Conservation (phyloP, 306 rosid genomes). For the Prunus mume region DNA sequence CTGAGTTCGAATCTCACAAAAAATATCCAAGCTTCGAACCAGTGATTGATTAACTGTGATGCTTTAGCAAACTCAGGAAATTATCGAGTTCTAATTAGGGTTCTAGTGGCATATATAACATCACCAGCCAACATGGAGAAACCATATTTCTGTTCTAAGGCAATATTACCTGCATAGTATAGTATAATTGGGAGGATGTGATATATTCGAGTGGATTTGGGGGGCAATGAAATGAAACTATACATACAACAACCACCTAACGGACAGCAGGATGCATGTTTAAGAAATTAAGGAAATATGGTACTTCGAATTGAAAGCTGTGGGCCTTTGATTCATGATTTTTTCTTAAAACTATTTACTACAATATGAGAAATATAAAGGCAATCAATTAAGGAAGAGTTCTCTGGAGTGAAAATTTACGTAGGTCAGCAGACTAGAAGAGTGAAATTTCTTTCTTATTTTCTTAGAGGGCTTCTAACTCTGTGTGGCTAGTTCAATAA, state of each 20-base stretch:
- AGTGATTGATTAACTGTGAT: not conserved
- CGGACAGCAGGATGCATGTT: not conserved
- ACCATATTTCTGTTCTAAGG: not conserved
- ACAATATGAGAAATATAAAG: no score
- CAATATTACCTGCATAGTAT: conserved; percentile 1
- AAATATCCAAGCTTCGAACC: not conserved
- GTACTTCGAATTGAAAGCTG: not conserved
- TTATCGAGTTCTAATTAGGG: not conserved
- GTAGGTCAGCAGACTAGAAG: no score
- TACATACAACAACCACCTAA: conserved; percentile 7
- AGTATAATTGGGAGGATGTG: not conserved
- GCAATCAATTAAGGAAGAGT: no score
- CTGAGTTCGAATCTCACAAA: not conserved
- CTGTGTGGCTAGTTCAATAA: no score
- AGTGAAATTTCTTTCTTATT: no score
- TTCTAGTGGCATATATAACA: not conserved
- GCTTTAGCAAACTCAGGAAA: not conserved
- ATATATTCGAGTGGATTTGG: not conserved
- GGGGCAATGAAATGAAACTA: not conserved
- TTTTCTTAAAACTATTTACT: not conserved
- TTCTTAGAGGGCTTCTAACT: no score
- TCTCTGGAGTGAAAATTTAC: no score
- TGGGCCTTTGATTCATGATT: not conserved
- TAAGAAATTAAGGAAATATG: not conserved
- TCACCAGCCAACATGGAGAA: not conserved